These are phyloP conservation scores for Beta corolliflora DNA, from an alignment of 179 eudicot species.

Conservation along the genomic window DNA sequence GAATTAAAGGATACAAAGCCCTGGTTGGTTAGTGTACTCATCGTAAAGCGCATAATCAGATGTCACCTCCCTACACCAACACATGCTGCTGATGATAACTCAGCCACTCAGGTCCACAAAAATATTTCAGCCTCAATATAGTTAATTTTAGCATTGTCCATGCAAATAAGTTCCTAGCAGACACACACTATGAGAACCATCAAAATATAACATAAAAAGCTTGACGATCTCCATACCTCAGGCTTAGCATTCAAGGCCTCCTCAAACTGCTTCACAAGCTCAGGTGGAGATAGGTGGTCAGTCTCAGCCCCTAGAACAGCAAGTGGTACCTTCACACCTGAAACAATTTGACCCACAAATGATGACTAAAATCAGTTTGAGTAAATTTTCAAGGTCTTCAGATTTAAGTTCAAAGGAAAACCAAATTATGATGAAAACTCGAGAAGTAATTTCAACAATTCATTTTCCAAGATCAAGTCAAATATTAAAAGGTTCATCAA, in stretches of 20 bases:
- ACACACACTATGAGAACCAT: background rate
- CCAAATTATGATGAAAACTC: background rate
- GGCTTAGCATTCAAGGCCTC: constrained; percentile 52
- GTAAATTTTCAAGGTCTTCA: background rate
- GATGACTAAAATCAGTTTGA: background rate
- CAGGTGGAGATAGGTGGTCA: constrained; percentile 67
- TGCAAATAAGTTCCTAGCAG: background rate
- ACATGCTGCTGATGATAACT: no score
- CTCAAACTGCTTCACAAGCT: constrained; percentile 63
- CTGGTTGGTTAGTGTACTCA: no score
- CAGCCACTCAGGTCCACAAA: no score
- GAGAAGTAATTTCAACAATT: background rate
- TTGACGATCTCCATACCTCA: constrained; percentile 41
- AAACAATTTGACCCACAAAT: constrained; percentile 2
- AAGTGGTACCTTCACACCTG: constrained; percentile 61
- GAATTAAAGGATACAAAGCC: no score
- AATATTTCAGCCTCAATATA: no score
- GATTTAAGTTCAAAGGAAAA: background rate
- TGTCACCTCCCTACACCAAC: no score
- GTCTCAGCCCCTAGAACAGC: constrained; percentile 69
- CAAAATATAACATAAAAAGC: background rate
- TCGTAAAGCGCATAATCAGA: no score
- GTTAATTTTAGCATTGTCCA: no score
- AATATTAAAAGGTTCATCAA: no score
- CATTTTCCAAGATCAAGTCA: background rate